Base-by-base conservation (phyloP, 495 filamentous ascomycete species). In the Daldinia decipiens region DNA sequence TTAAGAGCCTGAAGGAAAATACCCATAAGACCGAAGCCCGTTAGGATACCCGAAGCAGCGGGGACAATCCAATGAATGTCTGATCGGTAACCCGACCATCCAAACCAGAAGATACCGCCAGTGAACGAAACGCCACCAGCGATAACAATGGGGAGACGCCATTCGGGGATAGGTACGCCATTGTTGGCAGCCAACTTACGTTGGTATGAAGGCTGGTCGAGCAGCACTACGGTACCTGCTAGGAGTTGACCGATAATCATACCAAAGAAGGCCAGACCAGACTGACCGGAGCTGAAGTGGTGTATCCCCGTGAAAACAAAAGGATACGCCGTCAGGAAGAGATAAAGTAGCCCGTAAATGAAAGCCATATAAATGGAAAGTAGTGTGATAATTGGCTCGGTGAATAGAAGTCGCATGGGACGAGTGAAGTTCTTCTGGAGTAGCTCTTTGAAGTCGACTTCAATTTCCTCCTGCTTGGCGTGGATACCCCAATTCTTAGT, bases 401-500 rank as follows among this genome's bases (percentile, higher is more conserved):
- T 85, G 72, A 95, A 85, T 9, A 97, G 86, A 61, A 97, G 88
- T 59, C 90, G 85, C 71, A 97, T 79, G 0, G 93, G 94, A 38
- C 94, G 88, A 66, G 82, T 86, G 78, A 95, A 94, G 78, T 97
- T 96, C 85, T 95, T 95, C 67, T 83, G 87, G 43, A 97, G 43
- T 12, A 97, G 83, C 79, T 96, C 92, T 31, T 83, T 78, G 69
- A 96, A 84, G 79, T 95, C 91, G 59, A 98, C 85, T 77, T 96
- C 93, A 68, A 96, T 93, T 81, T 97, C 93, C 75, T 97, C 94
- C 77, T 97, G 92, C 76, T 94, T 96, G 52, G 93, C 92, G 80
- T 97, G 93, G 68, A 97, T 96, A 51, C 92, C 94, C 93, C 93
- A 96, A 81, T 96, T 97, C 75, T 88, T 87, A 6, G 94, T 97